Evolutionary conservation across 345 rosid species (phyloP).

Genomic region (Limnanthes douglasii): DNA sequence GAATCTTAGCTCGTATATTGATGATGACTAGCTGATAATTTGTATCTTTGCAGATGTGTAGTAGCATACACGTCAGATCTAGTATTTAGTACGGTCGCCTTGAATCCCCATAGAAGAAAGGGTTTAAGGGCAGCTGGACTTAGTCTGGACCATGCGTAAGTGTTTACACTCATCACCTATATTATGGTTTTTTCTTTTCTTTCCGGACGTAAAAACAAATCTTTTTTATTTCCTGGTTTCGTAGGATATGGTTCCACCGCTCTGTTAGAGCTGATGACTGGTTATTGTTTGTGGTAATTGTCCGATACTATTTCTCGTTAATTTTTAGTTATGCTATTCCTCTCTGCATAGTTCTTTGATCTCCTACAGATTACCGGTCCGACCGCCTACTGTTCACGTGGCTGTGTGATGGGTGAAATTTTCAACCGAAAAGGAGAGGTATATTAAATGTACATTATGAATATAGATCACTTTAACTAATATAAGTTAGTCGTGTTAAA

Average conservation of each 20-base stretch:
- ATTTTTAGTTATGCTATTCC: background rate
- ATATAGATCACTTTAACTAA: background rate
- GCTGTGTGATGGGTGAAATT: conserved; percentile 66
- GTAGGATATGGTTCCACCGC: conserved; percentile 91
- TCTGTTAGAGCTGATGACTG: conserved; percentile 85
- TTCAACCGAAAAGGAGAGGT: conserved; percentile 82
- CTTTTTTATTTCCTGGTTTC: conserved; percentile 1
- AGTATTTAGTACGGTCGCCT: conserved; percentile 50
- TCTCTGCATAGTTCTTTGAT: background rate
- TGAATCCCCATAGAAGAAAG: conserved; percentile 78
- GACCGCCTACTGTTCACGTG: conserved; percentile 42
- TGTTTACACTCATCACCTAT: background rate
- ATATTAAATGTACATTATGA: background rate
- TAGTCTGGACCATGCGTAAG: conserved; percentile 95
- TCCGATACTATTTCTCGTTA: background rate
- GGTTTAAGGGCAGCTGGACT: conserved; percentile 44
- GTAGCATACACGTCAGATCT: conserved; percentile 89
- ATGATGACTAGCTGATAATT: too few species aligned
- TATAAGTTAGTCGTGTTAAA: background rate
- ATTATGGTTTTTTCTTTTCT: background rate
- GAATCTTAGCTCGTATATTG: too few species aligned
- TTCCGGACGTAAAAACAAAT: conserved; percentile 2
- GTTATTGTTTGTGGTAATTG: conserved; percentile 66
- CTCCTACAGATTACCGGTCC: conserved; percentile 49
- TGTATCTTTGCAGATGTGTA: conserved; percentile 71